Evolutionary conservation across 768 basidiomycete species (phyloP).

Genomic region (Pluteus cervinus): DNA sequence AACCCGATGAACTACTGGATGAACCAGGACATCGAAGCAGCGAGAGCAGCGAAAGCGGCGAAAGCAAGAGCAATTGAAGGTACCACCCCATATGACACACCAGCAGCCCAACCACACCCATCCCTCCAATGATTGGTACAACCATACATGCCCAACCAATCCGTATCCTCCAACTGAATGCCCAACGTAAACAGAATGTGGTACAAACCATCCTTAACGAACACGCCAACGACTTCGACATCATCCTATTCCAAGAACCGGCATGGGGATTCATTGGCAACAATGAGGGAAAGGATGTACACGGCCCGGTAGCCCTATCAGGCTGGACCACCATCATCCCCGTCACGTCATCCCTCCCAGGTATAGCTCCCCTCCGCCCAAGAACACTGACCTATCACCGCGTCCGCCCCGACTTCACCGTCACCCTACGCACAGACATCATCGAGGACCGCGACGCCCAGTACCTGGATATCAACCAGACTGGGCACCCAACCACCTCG

Average conservation of each 20-base stretch:
- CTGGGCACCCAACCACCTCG: conserved; percentile 8
- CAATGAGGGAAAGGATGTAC: conserved; percentile 6
- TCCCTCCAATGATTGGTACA: no score
- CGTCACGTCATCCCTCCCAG: neutral
- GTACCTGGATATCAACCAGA: conserved; percentile 15
- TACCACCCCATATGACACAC: conserved; percentile 4
- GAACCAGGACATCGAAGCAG: no score
- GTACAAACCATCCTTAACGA: conserved; percentile 11
- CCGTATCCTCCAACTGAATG: conserved; percentile 12
- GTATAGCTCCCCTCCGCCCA: conserved; percentile 5
- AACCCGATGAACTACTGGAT: no score
- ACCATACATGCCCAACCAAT: conserved; percentile 10
- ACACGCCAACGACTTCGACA: conserved; percentile 12
- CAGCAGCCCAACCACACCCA: neutral
- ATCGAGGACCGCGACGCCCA: conserved; percentile 16
- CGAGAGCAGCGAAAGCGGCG: no score
- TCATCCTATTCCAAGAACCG: conserved; percentile 20
- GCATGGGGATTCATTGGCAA: conserved; percentile 15
- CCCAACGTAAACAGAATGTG: conserved; percentile 9
- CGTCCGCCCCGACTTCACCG: conserved; percentile 10
- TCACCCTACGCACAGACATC: conserved; percentile 18
- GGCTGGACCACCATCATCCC: conserved; percentile 13
- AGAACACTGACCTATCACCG: conserved; percentile 14
- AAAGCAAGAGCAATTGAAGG: no score
- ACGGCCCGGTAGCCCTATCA: conserved; percentile 5